phyloP scores from a whole-genome alignment of 495 filamentous ascomycete genomes.

The Pyronema domesticum region DNA sequence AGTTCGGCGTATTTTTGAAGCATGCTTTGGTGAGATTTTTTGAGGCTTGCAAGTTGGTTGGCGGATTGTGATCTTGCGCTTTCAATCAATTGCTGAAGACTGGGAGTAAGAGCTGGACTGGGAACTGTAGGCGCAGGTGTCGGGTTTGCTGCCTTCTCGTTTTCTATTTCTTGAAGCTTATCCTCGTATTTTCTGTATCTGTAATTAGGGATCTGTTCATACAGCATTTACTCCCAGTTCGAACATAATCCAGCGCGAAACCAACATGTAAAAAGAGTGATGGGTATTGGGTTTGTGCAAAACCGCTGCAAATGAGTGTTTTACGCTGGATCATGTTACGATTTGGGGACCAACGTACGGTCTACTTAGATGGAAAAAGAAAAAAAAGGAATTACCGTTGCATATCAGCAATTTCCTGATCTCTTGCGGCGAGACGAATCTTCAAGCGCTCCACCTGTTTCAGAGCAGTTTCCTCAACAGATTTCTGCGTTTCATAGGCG shows the following conservation, averaged over 20 bases:
- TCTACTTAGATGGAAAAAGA: not conserved
- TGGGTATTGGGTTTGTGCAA: too few relatives aligned
- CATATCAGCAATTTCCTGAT: constrained; percentile 34
- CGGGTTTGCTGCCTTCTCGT: constrained; percentile 25
- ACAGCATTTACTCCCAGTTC: not conserved
- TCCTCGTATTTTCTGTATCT: constrained; percentile 29
- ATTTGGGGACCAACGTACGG: too few relatives aligned
- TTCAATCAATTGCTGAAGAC: constrained; percentile 32
- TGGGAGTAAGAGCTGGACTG: constrained; percentile 12
- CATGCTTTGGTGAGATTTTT: constrained; percentile 28
- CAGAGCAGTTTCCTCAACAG: constrained; percentile 34
- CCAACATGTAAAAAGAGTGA: too few relatives aligned
- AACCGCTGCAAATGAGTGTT: too few relatives aligned
- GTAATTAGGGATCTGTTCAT: constrained; percentile 2
- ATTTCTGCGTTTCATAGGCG: constrained; percentile 34
- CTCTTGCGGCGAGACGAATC: constrained; percentile 33
- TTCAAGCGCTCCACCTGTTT: constrained; percentile 35
- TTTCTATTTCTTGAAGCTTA: constrained; percentile 29
- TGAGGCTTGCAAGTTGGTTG: constrained; percentile 29
- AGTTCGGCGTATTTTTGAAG: constrained; percentile 27
- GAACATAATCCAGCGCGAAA: not conserved
- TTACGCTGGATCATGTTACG: too few relatives aligned
- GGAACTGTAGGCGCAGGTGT: constrained; percentile 18
- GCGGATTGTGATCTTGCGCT: constrained; percentile 30
- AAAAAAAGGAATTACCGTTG: constrained; percentile 18